Base-by-base conservation (phyloP, 176 grass and related monocot genomes). In the Lolium perenne region DNA sequence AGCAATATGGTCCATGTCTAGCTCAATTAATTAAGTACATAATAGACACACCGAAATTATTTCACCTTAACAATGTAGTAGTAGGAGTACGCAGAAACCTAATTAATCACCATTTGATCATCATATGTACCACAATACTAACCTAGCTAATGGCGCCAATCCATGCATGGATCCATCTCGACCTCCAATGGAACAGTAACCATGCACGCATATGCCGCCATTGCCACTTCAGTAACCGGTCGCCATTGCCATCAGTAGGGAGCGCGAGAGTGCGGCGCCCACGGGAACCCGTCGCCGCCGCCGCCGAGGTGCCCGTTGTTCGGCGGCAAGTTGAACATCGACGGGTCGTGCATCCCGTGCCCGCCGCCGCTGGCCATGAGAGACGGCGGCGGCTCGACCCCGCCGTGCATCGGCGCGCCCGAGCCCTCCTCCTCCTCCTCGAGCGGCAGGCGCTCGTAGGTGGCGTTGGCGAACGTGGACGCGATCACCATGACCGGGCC, bases 401-500 rank as follows among this genome's bases (percentile, higher is more conserved):
- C 94, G 55, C 89, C 94, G 0, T 87, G 51, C 82, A 93, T 84
- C 17, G 69, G 85, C 49, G 40, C 85, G 0, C 35, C 61, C 10
- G 84, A 43, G 29, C 85, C 87, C 62, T 98, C 93, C 4, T 95
- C 95, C 8, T 91, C 93, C 13, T 97, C 91, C 21, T 95, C 95
- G 1, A 98, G 82, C 38, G 95, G 93, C 38, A 98, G 79, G 60
- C 95, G 86, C 81, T 98, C 95, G 78, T 98, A 98, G 26, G 93
- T 95, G 48, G 95, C 95, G 87, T 98, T 98, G 20, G 95, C 83
- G 80, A 98, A 98, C 51, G 95, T 95, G 20, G 95, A 98, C n/a
- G 95, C 95, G 82, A 98, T 91, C 70, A 98, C 91, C 91, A 98
- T 98, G 63, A 98, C 91, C 2, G 95, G 91, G 0, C 95, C 95